Conservation (phyloP, 1,139 yeast species). For the Hansenula lynferdii region DNA sequence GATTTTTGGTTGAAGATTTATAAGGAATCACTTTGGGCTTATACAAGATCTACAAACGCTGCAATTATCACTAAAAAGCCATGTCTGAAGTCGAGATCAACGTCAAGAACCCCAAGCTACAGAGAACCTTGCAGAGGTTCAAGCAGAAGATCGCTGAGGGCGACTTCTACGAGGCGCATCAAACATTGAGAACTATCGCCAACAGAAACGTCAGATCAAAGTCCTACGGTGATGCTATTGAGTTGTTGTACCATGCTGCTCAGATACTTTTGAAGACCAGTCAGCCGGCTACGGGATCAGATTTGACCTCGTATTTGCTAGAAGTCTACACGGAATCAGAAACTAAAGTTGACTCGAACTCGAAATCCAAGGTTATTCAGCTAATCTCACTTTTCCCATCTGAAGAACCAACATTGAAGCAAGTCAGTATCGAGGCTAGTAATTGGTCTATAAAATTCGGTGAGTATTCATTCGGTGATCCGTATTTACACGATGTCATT, state of each 20-base stretch:
- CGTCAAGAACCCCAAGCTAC: conserved; percentile 34
- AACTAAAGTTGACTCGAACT: conserved; percentile 37
- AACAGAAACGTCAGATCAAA: conserved; percentile 73
- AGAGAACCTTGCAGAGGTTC: conserved; percentile 59
- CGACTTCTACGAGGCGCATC: conserved; percentile 92
- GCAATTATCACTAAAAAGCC: too few species aligned
- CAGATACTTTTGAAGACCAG: conserved; percentile 59
- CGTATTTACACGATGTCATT: conserved; percentile 66
- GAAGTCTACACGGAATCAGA: conserved; percentile 57
- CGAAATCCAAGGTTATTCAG: conserved; percentile 31
- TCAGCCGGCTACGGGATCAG: conserved; percentile 79
- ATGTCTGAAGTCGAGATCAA: conserved; percentile 6
- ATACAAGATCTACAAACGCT: too few species aligned
- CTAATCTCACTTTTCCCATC: conserved; percentile 29
- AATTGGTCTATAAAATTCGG: conserved; percentile 58
- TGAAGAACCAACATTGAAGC: conserved; percentile 62
- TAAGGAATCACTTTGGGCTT: too few species aligned
- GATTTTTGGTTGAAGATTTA: too few species aligned
- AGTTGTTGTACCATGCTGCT: conserved; percentile 67
- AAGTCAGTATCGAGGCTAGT: conserved; percentile 57
- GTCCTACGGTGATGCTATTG: conserved; percentile 66
- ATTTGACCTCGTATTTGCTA: conserved; percentile 67
- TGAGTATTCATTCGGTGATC: conserved; percentile 61
- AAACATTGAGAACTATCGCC: conserved; percentile 82
- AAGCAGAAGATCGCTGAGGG: conserved; percentile 66